Percentiles rank a stretch among this genome's conserved stretches.
phyloP scores from a whole-genome alignment of 352 stramenopile species.

The Phytopythium helicoides region DNA sequence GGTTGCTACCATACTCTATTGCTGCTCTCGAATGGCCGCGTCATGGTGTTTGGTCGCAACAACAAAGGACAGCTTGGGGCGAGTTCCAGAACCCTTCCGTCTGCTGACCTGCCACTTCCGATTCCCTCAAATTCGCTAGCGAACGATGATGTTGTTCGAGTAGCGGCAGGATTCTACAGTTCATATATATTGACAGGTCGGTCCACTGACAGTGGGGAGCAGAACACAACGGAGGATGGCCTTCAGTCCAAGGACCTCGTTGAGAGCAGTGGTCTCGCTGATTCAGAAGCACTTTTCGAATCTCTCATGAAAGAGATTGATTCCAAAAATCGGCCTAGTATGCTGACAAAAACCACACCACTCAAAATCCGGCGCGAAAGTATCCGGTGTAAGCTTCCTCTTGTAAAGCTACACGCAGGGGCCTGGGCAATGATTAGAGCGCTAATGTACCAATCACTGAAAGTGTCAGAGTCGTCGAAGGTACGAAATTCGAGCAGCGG shows the following conservation, averaged over 20 bases:
- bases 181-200: slow-evolving; percentile 85
- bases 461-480: slow-evolving; percentile 10
- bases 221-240: slow-evolving; percentile 31
- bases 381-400: slow-evolving; percentile 49
- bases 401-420: slow-evolving; percentile 76
- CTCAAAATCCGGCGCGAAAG: slow-evolving; percentile 49
- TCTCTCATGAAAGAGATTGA: slow-evolving; percentile 89
- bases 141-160: slow-evolving; percentile 78
- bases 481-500: slow-evolving; percentile 1
- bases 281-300: slow-evolving; percentile 78
- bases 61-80: slow-evolving; percentile 86
- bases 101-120: slow-evolving; percentile 74
- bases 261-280: slow-evolving; percentile 53
- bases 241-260: slow-evolving; percentile 50
- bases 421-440: slow-evolving; percentile 75
- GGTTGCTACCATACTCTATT: slow-evolving; percentile 86
- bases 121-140: slow-evolving; percentile 72
- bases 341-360: slow-evolving; percentile 13
- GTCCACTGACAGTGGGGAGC: slow-evolving; percentile 36
- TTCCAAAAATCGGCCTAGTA: slow-evolving; percentile 23
- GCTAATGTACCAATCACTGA: slow-evolving; percentile 80
- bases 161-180: slow-evolving; percentile 86
- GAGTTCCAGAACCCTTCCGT: slow-evolving; percentile 71
- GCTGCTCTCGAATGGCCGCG: slow-evolving; percentile 67
- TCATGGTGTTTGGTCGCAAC: slow-evolving; percentile 88